Evolutionary conservation across 2,329 filamentous ascomycete species (phyloP), one percentile per base, ranked within the genome.

Genomic region (Calonectria henricotiae): DNA sequence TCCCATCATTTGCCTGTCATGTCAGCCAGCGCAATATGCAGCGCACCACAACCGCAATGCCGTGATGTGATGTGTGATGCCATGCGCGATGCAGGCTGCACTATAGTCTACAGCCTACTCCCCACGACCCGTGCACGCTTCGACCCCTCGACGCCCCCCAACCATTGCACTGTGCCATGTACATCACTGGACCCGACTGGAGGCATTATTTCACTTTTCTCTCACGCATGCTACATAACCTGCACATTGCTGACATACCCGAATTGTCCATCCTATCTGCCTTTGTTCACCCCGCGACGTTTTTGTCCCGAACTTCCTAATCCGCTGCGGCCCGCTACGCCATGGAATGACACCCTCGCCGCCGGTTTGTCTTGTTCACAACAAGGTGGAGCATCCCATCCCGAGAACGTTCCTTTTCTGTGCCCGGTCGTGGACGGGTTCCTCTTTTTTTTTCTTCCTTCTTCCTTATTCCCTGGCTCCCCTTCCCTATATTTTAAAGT

Each of bases 1-100:
- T 47, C 62, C 43, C 64, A 69, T 69, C 62, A 55, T 41, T 51
- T 69, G 62, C 39, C 54, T 39, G 51, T 55, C 64, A 44, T 54
- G 63, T 49, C 54, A 66, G 62, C 62, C 64, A 67, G 44, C 61
- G 51, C 47, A 64, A 51, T 64, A 64, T 64, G 44, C 62, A 64
- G 62, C 35, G 47, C 61, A 55, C 27, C 55, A 51, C 62, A 30
- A 49, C 27, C 41, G 49, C 60, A 54, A 43, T 60, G 51, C 51
- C 41, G 51, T 66, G 64, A 66, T 66, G 51, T 58, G 51, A 66
- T 66, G 51, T 66, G 51, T 58, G 51, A 66, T 66, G 51, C 47
- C 39, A 61, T 61, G 51, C 64, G 54, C 39, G 54, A 61, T 61
- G 51, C 64, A 66, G 51, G 51, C 51, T 49, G 39, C 47, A 65